Conservation (phyloP, 129 eudicot species). For the Saposhnikovia divaricata region DNA sequence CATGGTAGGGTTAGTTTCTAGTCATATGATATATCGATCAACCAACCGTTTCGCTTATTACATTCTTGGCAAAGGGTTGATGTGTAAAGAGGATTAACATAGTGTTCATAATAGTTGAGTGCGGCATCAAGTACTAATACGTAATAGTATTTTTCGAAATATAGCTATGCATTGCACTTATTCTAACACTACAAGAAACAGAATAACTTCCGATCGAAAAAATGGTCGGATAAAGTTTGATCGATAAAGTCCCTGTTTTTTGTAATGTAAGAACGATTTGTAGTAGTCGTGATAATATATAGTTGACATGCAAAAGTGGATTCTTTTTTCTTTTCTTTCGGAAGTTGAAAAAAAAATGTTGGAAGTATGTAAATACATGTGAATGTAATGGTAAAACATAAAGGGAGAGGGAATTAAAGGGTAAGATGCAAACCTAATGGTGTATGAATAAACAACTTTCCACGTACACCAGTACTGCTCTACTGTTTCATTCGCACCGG, state of each 20-base stretch:
- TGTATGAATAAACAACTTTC: slow-evolving; percentile 4
- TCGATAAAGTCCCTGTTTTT: no score
- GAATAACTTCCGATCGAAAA: no score
- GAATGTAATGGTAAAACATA: slow-evolving; percentile 2
- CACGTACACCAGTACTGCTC: slow-evolving; percentile 1
- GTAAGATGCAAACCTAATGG: background rate
- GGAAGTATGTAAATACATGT: slow-evolving; percentile 1
- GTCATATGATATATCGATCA: background rate
- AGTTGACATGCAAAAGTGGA: background rate
- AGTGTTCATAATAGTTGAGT: no score
- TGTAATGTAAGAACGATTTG: background rate
- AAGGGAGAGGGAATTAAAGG: background rate
- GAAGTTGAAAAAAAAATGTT: background rate
- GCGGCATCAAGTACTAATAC: no score
- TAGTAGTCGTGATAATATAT: background rate
- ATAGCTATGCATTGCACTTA: background rate
- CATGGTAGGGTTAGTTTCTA: slow-evolving; percentile 5
- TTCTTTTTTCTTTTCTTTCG: background rate
- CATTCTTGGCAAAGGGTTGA: no score
- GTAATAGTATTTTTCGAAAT: no score
- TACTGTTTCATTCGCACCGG: slow-evolving; percentile 12
- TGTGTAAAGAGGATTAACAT: no score
- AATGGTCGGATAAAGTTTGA: no score
- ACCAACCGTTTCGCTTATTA: background rate
- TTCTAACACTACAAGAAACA: no score